Percentiles rank a stretch among this genome's conserved stretches.
These are phyloP conservation scores for Aphanomyces cochlioides DNA, from an alignment of 352 stramenopile genomes.

Conservation along the genomic window DNA sequence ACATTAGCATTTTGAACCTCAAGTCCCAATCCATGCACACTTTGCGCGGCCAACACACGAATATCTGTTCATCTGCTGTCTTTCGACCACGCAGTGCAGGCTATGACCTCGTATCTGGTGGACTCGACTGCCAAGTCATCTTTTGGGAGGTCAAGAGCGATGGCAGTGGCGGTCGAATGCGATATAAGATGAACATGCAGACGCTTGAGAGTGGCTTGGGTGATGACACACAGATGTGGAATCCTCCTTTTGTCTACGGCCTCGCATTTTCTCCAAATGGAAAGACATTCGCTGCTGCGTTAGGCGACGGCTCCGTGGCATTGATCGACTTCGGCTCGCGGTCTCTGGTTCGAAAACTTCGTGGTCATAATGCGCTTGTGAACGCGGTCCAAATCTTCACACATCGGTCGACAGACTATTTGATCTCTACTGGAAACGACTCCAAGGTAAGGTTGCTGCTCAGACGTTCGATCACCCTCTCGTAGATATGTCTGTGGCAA, in stretches of 20 bases:
- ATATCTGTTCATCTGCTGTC: slow-evolving; percentile 60
- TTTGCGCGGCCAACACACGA: slow-evolving; percentile 58
- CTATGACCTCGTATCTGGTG: slow-evolving; percentile 70
- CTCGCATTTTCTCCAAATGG: slow-evolving; percentile 60
- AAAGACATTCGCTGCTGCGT: slow-evolving; percentile 56
- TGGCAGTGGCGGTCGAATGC: slow-evolving; percentile 53
- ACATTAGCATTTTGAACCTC: slow-evolving; percentile 67
- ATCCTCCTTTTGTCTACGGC: slow-evolving; percentile 67
- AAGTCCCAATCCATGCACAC: slow-evolving; percentile 52
- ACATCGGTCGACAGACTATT: slow-evolving; percentile 47
- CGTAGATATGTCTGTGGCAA: slow-evolving; percentile 38
- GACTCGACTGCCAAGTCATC: slow-evolving; percentile 59
- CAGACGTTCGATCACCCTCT: background rate
- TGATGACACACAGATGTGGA: slow-evolving; percentile 58
- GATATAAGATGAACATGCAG: slow-evolving; percentile 68
- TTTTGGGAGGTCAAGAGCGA: slow-evolving; percentile 79
- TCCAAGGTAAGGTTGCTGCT: slow-evolving; percentile 30
- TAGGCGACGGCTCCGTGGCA: slow-evolving; percentile 60
- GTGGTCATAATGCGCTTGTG: slow-evolving; percentile 50
- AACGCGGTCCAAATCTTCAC: slow-evolving; percentile 62
- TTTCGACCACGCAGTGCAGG: slow-evolving; percentile 61
- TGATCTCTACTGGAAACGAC: slow-evolving; percentile 67
- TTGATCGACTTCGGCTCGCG: slow-evolving; percentile 60
- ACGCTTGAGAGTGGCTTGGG: slow-evolving; percentile 20
- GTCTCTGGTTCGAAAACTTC: slow-evolving; percentile 49